A percentile compares a stretch with the other conserved stretches of the same genome.
phyloP scores from a whole-genome alignment of 352 stramenopile species.

The Globisporangium recalcitrans region DNA sequence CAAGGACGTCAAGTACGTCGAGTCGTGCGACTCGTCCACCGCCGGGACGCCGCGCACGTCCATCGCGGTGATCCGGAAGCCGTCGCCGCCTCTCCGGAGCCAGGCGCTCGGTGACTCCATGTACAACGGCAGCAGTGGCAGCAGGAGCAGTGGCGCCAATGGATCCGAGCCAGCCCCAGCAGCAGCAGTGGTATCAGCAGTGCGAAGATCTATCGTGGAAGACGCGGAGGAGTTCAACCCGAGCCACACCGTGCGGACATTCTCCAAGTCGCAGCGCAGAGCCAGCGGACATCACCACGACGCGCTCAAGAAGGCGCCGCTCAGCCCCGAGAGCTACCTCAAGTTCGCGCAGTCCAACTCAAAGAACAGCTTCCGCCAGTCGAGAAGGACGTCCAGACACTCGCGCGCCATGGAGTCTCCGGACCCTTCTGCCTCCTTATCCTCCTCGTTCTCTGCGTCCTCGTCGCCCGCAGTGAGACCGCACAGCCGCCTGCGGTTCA shows the following conservation, averaged over 20 bases:
- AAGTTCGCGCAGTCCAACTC: slow-evolving; percentile 6
- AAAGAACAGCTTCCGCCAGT: slow-evolving; percentile 3
- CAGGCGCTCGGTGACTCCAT: background rate
- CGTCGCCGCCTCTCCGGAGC: background rate
- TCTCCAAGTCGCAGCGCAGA: slow-evolving; percentile 6
- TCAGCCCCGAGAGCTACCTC: slow-evolving; percentile 13
- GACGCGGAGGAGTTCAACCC: slow-evolving; percentile 17
- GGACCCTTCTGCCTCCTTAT: background rate
- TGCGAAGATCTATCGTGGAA: slow-evolving; percentile 6
- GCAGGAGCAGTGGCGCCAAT: background rate
- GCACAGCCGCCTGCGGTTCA: slow-evolving; percentile 9
- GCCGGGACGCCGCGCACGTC: slow-evolving; percentile 3
- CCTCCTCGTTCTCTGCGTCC: background rate
- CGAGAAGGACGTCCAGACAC: slow-evolving; percentile 1
- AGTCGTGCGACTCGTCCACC: slow-evolving; percentile 11
- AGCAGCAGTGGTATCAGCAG: background rate
- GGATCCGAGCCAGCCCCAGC: background rate
- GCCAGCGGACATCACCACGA: background rate
- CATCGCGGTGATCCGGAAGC: slow-evolving; percentile 3
- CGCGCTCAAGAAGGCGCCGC: background rate
- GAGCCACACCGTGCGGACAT: slow-evolving; percentile 16
- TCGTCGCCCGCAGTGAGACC: background rate
- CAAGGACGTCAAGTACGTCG: slow-evolving; percentile 16
- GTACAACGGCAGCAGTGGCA: background rate
- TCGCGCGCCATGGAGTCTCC: background rate